Evolutionary conservation across 768 basidiomycete genomes (phyloP), one percentile per base, ranked within the genome.

Genomic region (Mycena metata): DNA sequence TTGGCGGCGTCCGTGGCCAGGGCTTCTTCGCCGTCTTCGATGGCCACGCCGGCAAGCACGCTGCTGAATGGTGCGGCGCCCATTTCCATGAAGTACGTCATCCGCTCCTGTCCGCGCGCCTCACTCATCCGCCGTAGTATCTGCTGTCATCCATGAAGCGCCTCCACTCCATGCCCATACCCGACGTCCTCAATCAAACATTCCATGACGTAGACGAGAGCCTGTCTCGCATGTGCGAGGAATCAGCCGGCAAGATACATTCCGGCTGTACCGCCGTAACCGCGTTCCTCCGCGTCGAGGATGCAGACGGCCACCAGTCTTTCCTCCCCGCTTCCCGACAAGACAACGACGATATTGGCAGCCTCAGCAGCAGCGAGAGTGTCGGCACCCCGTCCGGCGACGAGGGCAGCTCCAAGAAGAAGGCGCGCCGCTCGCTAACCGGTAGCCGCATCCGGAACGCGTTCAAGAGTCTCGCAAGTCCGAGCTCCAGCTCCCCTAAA

Each of bases 11-110:
- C 21, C 89, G 92, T 49, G 98, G 98, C 0, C 98, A 99, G 78
- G 98, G 96, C 10, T 99, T 98, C 84, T 99, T 97, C 78, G 97
- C 97, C 8, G 90, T 99, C 50, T 99, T 99, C 74, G 98, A 99
- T 74, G 98, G 98, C 3, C 98, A 99, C 78, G 98, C 98, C 1
- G 98, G 98, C 19, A 99, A 97, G 78, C 95, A 98, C 75, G 96
- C 97, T 39, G 98, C 98, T 30, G 98, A 99, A 79, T 99, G 97
- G 96, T 99, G 98, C 79, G 98, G 98, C 47, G 85, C 87, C 73
- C 91, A 99, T 78, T 99, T 99, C 81, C 96, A 99, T 76, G 90
- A 96, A 84, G 96, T 91, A 77, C 66, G 83, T 75, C 52, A 68
- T 51, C 13, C 60, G 12, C 52, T 52, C 50, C 50, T 54, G 0